Evolutionary conservation across 805 yeast species (phyloP).

Genomic region (Hyphopichia homilentoma): DNA sequence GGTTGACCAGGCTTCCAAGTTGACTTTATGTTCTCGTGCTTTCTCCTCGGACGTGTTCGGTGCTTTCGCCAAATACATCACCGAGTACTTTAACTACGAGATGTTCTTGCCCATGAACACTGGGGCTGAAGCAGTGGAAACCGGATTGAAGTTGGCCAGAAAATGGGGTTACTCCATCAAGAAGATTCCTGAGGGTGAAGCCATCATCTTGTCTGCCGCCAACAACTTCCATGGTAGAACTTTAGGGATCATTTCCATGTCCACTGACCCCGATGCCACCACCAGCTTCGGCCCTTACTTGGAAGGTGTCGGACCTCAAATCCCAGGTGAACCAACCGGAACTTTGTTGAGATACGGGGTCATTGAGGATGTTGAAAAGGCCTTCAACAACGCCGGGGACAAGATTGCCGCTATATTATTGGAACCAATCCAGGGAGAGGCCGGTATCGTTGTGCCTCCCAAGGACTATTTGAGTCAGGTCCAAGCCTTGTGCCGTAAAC

Average conservation of each 20-base stretch:
- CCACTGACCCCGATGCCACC: constrained; percentile 92
- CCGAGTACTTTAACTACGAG: constrained; percentile 87
- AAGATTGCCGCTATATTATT: constrained; percentile 85
- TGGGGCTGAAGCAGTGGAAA: constrained; percentile 98
- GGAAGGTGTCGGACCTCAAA: constrained; percentile 75
- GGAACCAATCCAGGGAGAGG: constrained; percentile 98
- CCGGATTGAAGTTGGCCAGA: constrained; percentile 90
- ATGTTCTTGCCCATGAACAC: constrained; percentile 97
- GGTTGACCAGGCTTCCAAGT: constrained; percentile 76
- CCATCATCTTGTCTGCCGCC: constrained; percentile 81
- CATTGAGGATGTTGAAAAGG: constrained; percentile 81
- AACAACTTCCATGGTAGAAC: constrained; percentile 97
- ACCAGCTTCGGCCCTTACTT: constrained; percentile 87
- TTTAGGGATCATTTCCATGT: constrained; percentile 90
- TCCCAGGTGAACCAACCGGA: constrained; percentile 67
- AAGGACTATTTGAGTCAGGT: constrained; percentile 72
- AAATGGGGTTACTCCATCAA: constrained; percentile 94
- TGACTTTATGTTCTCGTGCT: constrained; percentile 89
- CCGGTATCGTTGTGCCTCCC: constrained; percentile 95
- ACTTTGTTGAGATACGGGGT: constrained; percentile 73
- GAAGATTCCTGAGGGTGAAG: constrained; percentile 78
- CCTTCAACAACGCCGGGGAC: constrained; percentile 79
- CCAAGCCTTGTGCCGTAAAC: constrained; percentile 67
- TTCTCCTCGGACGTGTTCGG: constrained; percentile 89
- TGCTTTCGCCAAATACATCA: constrained; percentile 77